Evolutionary conservation across 2,329 filamentous ascomycete genomes (phyloP).

Genomic region (Penicillium digitatum): DNA sequence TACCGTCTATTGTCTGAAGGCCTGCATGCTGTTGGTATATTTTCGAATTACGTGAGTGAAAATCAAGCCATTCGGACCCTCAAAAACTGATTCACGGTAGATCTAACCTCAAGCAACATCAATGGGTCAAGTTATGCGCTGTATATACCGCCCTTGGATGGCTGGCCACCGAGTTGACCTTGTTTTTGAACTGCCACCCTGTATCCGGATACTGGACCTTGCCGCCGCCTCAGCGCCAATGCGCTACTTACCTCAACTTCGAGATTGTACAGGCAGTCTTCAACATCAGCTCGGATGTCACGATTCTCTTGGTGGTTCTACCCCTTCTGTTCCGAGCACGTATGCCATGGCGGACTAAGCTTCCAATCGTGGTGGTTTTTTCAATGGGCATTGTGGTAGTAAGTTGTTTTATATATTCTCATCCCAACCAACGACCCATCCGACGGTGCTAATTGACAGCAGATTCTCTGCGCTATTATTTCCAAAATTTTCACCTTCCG

Average conservation of each 20-base stretch:
- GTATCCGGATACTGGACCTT: not conserved
- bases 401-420: not conserved
- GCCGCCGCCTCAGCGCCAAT: not conserved
- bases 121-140: not conserved
- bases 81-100: not conserved
- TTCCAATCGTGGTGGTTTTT: not conserved
- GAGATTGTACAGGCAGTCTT: not conserved
- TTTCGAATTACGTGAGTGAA: not conserved
- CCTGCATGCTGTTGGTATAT: not conserved
- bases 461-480: not conserved
- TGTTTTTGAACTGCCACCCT: not conserved
- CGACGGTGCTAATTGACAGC: not conserved
- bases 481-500: not conserved
- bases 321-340: not conserved
- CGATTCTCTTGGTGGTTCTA: not conserved
- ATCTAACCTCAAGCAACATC: not conserved
- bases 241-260: not conserved
- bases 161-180: not conserved
- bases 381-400: not conserved
- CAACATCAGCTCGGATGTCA: not conserved
- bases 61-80: not conserved
- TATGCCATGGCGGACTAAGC: not conserved
- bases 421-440: not conserved
- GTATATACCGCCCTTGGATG: not conserved
- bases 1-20: not conserved